These are phyloP conservation scores for Raphanus raphanistrum DNA, from an alignment of 345 rosid species.

Conservation along the genomic window DNA sequence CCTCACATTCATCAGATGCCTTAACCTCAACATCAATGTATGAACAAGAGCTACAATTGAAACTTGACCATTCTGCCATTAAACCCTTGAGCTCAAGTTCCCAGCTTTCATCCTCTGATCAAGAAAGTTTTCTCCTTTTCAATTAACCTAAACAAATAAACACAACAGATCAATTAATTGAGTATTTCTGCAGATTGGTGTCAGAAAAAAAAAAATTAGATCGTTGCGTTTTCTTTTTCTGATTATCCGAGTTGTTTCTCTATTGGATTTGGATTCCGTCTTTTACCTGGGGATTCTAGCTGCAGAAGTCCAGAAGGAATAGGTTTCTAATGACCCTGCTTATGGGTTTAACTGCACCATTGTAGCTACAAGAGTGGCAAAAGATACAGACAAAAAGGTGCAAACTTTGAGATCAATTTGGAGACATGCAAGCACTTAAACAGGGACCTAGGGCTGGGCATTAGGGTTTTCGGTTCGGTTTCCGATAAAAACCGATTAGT, in stretches of 20 bases:
- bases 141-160: slow-evolving; percentile 7
- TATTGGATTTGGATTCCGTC: slow-evolving; percentile 1
- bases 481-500: neutral
- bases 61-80: slow-evolving; percentile 63
- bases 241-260: neutral
- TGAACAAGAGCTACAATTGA: slow-evolving; percentile 39
- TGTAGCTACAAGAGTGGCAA: slow-evolving; percentile 33
- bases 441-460: neutral
- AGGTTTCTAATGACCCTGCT: slow-evolving; percentile 4
- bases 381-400: slow-evolving; percentile 6
- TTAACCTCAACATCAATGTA: slow-evolving; percentile 30
- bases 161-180: neutral
- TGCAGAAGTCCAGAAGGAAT: slow-evolving; percentile 9
- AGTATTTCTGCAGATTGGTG: slow-evolving; percentile 8
- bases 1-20: slow-evolving; percentile 36
- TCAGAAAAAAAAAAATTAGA: slow-evolving; percentile 12
- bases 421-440: slow-evolving; percentile 33
- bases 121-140: slow-evolving; percentile 10
- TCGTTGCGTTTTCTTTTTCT: neutral
- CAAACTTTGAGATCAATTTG: slow-evolving; percentile 15
- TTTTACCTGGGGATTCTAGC: slow-evolving; percentile 27
- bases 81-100: slow-evolving; percentile 25
- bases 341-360: slow-evolving; percentile 27
- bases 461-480: neutral
- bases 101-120: slow-evolving; percentile 9